Evolutionary conservation across 352 stramenopile species (phyloP), one percentile per base, ranked within the genome.

Genomic region (Pythium oligandrum): DNA sequence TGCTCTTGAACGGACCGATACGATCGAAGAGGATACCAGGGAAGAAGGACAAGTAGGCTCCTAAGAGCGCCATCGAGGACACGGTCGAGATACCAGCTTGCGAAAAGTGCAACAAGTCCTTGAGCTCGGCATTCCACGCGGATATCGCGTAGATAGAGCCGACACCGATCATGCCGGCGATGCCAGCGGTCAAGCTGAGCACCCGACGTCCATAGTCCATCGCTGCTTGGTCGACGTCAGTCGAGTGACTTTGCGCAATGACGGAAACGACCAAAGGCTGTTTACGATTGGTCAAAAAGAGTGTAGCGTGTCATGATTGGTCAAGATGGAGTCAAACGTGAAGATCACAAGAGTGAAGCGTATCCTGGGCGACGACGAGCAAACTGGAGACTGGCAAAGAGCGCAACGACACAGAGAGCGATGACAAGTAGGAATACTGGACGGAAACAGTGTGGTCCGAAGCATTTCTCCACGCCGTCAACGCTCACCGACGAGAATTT

Each of bases 51-150:
- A 90, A 68, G 66, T 92, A 94, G 35, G 78, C 76, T 43, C 83
- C 83, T 38, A 94, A 63, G 60, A 87, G 73, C 2, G 79, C 83
- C 66, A 91, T 77, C 11, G 80, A 79, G 30, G 75, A 87, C 17
- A 94, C 78, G 12, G 67, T 74, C 4, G 81, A 83, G 55, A 94
- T 94, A 2, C 77, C 80, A 3, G 70, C 61, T 51, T 92, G 81
- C 12, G 81, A 88, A 53, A 81, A 89, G 36, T 84, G 69, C 45
- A 94, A 61, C 40, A 85, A 62, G 42, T 60, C 74, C 67, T 92
- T 92, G 48, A 94, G 80, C 64, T 94, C 63, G 32, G 76, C 79
- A 38, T 94, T 94, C 83, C 83, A 94, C 6, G 78, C 71, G 3
- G 83, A 92, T 31, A 94, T 75, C 11, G 80, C 78, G 61, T 94